A percentile compares a stretch with the other conserved stretches of the same genome.
phyloP scores from a whole-genome alignment of 1,284 basidiomycete genomes.

The Phellopilus nigrolimitatus region DNA sequence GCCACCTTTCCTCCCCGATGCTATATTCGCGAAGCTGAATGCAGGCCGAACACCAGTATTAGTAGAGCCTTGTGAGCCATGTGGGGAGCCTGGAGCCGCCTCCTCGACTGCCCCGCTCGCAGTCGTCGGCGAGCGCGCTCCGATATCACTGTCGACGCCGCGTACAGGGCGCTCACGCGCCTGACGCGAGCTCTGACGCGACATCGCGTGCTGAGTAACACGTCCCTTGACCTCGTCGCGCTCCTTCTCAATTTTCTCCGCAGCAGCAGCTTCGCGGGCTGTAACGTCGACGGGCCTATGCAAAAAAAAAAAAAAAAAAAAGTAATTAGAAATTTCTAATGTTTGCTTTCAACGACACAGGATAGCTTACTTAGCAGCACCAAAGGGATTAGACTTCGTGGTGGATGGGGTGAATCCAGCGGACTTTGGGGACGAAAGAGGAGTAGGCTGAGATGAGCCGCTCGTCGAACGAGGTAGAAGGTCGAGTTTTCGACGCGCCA shows the following conservation, averaged over 20 bases:
- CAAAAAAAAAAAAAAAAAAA: conserved; percentile 14
- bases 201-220: conserved; percentile 47
- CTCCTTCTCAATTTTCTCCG: conserved; percentile 65
- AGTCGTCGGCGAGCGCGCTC: conserved; percentile 28
- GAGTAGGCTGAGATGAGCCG: conserved; percentile 59
- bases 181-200: conserved; percentile 63
- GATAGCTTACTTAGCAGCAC: conserved; percentile 65
- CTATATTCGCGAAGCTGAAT: conserved; percentile 68
- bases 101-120: conserved; percentile 31
- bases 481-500: conserved; percentile 74
- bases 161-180: conserved; percentile 45
- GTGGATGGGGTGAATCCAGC: conserved; percentile 39
- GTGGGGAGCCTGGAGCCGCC: conserved; percentile 9
- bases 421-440: conserved; percentile 72
- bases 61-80: conserved; percentile 21
- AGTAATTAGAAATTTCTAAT: background rate
- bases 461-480: conserved; percentile 72
- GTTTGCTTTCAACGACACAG: background rate
- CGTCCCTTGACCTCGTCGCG: conserved; percentile 52
- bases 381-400: conserved; percentile 75
- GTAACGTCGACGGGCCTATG: conserved; percentile 81
- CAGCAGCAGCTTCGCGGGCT: conserved; percentile 69
- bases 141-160: conserved; percentile 26
- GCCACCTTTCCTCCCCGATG: conserved; percentile 35
- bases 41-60: conserved; percentile 52